These are phyloP conservation scores for Didymella pomorum DNA, from an alignment of 2,329 filamentous ascomycete genomes.

Conservation along the genomic window DNA sequence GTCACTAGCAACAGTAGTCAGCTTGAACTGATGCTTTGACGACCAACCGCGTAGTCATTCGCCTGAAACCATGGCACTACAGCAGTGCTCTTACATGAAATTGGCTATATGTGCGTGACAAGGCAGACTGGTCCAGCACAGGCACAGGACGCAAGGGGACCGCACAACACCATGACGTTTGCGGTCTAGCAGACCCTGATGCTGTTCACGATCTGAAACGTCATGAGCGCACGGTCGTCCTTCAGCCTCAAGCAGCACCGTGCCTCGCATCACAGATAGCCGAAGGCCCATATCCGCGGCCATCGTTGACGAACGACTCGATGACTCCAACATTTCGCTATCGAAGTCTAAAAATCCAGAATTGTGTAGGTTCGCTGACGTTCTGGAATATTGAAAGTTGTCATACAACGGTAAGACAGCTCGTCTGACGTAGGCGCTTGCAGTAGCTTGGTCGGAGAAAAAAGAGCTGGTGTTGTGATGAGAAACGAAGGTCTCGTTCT, in stretches of 20 bases:
- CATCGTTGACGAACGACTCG: constrained; percentile 23
- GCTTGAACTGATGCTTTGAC: too few species aligned
- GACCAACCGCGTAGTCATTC: too few species aligned
- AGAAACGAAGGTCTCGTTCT: constrained; percentile 10
- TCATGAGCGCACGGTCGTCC: constrained; percentile 4
- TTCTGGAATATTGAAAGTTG: constrained; percentile 11
- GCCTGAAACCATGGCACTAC: too few species aligned
- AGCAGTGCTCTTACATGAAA: not conserved
- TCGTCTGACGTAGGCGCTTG: constrained; percentile 20
- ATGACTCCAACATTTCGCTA: constrained; percentile 8
- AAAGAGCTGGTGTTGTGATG: constrained; percentile 6
- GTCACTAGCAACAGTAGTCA: too few species aligned
- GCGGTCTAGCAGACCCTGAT: constrained; percentile 15
- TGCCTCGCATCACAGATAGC: constrained; percentile 7
- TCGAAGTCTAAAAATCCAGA: not conserved
- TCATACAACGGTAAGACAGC: constrained; percentile 13
- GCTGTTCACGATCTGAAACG: constrained; percentile 11
- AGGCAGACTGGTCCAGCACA: not conserved
- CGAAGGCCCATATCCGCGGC: constrained; percentile 1
- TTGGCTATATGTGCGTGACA: not conserved
- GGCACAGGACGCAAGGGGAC: not conserved
- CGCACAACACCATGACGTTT: constrained; percentile 2
- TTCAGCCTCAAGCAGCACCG: constrained; percentile 3
- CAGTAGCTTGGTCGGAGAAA: constrained; percentile 20
- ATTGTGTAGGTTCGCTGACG: constrained; percentile 4